Base-by-base conservation (phyloP, 75 land plant species). In the Azolla pinnata region DNA sequence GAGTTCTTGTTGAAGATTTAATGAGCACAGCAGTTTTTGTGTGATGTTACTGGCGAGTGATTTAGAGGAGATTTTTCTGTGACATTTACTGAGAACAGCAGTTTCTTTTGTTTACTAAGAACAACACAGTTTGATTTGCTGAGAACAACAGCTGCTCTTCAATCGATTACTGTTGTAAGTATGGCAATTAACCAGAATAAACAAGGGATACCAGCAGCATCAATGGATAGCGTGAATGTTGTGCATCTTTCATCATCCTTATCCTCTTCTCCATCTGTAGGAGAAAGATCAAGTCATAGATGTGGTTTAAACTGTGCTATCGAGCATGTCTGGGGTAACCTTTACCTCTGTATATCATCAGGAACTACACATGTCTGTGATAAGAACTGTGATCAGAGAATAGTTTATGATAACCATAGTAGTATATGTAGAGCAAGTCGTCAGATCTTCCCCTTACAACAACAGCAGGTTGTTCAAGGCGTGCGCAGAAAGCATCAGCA, bases 301-400 rank as follows among this genome's bases (percentile, higher is more conserved):
- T 90, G 96, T 72, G 84, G 81, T 60, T 46, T 60, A 61, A 74
- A 71, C 56, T 90, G 90, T 61, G 66, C 76, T 52, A 81, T 75
- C 51, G 90, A 90, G 66, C 87, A 74, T 40, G 68, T 90, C 21
- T 86, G 86, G 66, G 96, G 77, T 5, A 90, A 90, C 62, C 77
- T 90, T 59, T 86, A 81, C 49, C 79, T 82, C 44, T 90, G 96
- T 75, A 81, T 66, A 60, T 75, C 79, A 58, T 80, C 84, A 18
- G 90, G 84, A 24, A 60, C 69, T 44, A 83, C 83, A 10, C 96
- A 90, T 61, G 74, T 90, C 34, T 90, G 91, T 71, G 96, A 90
- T 72, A 83, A 80, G 67, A 90, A 90, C 50, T 90, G 96, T 70
- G 70, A 86, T 70, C 87, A 90, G 75, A 78, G 79, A 65, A 83